Percentiles rank a stretch among this genome's conserved stretches.
Conservation (phyloP, 768 basidiomycete species). For the Tephrocybe sp. region DNA sequence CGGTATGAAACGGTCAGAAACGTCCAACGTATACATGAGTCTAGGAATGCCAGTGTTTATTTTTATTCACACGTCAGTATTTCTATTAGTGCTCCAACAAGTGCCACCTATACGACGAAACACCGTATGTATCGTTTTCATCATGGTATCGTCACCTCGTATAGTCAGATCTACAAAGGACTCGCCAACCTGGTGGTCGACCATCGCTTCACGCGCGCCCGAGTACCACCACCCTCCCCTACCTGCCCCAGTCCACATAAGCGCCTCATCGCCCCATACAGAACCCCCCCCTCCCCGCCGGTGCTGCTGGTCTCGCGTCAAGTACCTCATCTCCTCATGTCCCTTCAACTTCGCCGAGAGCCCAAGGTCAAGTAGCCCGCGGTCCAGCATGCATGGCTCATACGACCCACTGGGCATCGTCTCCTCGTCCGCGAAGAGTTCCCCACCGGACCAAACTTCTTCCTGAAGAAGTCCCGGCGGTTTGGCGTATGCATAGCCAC, state of each 20-base stretch:
- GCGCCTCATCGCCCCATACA: conserved; percentile 19
- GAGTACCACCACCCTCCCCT: neutral
- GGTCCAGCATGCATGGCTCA: conserved; percentile 37
- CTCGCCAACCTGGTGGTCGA: no score
- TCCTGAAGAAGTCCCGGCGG: conserved; percentile 14
- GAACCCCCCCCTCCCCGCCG: neutral
- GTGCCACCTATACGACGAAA: no score
- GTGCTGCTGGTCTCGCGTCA: no score
- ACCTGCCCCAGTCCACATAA: conserved; percentile 7
- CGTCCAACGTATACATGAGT: no score
- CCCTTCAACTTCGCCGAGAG: conserved; percentile 20
- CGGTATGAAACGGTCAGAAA: no score
- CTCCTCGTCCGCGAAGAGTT: conserved; percentile 9
- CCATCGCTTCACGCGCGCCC: no score
- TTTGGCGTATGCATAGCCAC: conserved; percentile 38
- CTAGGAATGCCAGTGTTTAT: no score
- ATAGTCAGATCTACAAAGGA: no score
- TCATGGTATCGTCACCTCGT: no score
- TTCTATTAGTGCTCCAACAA: no score
- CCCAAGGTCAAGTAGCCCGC: conserved; percentile 30
- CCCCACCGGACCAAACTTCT: neutral
- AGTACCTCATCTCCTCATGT: conserved; percentile 10
- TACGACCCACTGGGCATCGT: conserved; percentile 36
- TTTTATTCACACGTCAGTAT: no score
- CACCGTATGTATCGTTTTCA: no score